These are phyloP conservation scores for Termitomyces sp. DNA, from an alignment of 1,284 basidiomycete genomes.

Conservation along the genomic window DNA sequence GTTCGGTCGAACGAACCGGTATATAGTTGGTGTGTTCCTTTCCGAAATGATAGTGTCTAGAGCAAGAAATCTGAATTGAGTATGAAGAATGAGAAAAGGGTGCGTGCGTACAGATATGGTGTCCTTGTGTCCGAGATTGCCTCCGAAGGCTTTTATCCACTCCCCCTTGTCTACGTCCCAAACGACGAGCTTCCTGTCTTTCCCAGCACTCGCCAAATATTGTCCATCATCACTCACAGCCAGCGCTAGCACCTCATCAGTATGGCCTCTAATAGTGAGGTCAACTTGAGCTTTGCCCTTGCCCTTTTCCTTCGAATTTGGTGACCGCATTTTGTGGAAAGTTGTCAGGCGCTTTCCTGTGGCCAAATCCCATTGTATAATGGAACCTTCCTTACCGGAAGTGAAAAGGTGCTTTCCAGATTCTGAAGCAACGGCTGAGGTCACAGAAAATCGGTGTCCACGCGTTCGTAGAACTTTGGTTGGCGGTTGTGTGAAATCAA, in stretches of 20 bases:
- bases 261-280: constrained; percentile 65
- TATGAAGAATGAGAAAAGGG: constrained; percentile 1
- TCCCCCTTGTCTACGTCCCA: constrained; percentile 74
- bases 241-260: constrained; percentile 79
- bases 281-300: constrained; percentile 49
- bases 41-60: constrained; percentile 76
- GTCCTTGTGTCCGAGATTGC: constrained; percentile 71
- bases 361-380: constrained; percentile 75
- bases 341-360: constrained; percentile 55
- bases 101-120: constrained; percentile 66
- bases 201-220: constrained; percentile 82
- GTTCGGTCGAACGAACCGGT: constrained; percentile 89
- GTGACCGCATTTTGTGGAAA: constrained; percentile 54
- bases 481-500: constrained; percentile 41
- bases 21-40: constrained; percentile 82
- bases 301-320: constrained; percentile 41
- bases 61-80: constrained; percentile 4
- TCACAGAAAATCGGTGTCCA: constrained; percentile 74
- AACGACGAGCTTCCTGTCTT: constrained; percentile 75
- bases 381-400: constrained; percentile 80
- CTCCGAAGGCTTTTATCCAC: constrained; percentile 77
- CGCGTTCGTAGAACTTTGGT: constrained; percentile 52
- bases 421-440: constrained; percentile 68
- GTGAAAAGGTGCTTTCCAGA: constrained; percentile 73
- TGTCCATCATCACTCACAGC: constrained; percentile 84